Evolutionary conservation across 2,329 filamentous ascomycete genomes (phyloP), one percentile per base, ranked within the genome.

Genomic region (Aspergillus piperis): DNA sequence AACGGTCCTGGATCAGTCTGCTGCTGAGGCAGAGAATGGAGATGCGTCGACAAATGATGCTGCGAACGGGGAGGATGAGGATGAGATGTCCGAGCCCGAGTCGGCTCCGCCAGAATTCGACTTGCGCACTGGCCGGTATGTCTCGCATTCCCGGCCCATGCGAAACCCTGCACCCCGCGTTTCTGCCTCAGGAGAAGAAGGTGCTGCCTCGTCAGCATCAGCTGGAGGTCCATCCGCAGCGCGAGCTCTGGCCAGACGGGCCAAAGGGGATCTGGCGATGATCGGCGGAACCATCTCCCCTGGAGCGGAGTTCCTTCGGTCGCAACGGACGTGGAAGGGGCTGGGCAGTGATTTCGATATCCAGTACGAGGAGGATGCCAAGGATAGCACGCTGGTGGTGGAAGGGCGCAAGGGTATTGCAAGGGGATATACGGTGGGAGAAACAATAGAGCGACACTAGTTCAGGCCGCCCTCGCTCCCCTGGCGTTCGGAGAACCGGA

Each of bases 251-350:
- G 82, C 88, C 11, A 87, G 86, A 72, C 82, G 87, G 67, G 72
- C 80, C 65, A 88, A 86, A 57, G 87, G 89, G 2, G 90, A 96
- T 65, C 67, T 98, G 17, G 89, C 91, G 0, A 88, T 88, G 49
- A 87, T 98, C 66, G 94, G 93, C 54, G 92, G 92, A 6, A 86
- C 94, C 0, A 82, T 90, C n/a, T 98, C 94, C 49, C 95, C 95
- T 0, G 95, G 92, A 0, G 95, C 95, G 0, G 91, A 97, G 74
- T 98, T 86, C 68, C 78, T 99, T 64, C 85, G 89, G 32, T 90
- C 89, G 3, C 86, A 93, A 69, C 81, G 95, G 59, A 96, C 91
- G 3, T 99, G 95, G 95, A 90, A 90, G 71, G 95, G 95, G 0
- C 78, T 99, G 23, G 95, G 95, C 0, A 96, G 87, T 63, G 95